These are phyloP conservation scores for Chenopodium suecicum DNA, from an alignment of 148 eudicot species.

Conservation along the genomic window DNA sequence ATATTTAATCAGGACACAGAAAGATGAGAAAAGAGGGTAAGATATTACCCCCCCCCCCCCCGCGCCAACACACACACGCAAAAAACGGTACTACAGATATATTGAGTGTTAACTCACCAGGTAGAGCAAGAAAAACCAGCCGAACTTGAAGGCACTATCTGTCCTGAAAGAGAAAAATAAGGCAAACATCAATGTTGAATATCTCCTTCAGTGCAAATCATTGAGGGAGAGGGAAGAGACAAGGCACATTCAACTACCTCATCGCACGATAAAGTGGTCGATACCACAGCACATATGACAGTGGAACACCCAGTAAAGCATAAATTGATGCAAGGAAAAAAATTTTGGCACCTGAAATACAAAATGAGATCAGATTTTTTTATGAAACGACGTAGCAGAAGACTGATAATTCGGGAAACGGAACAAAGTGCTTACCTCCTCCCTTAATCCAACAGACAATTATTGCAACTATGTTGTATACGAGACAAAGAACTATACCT, in stretches of 20 bases:
- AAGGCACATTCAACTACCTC: conserved; percentile 54
- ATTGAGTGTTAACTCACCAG: conserved; percentile 48
- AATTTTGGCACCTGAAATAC: conserved; percentile 68
- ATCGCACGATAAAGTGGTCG: conserved; percentile 95
- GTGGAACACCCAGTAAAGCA: conserved; percentile 76
- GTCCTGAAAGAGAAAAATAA: conserved; percentile 58
- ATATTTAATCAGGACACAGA: background rate
- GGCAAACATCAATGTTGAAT: conserved; percentile 1
- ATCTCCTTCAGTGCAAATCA: background rate
- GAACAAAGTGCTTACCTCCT: conserved; percentile 57
- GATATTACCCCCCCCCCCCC: background rate
- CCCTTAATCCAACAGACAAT: conserved; percentile 82
- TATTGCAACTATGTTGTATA: conserved; percentile 73
- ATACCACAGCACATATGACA: conserved; percentile 90
- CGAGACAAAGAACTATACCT: conserved; percentile 85
- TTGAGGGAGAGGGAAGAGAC: background rate
- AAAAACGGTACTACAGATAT: background rate
- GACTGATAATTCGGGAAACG: background rate
- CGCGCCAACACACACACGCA: background rate
- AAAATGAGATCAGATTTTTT: conserved; percentile 21
- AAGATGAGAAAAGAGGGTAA: background rate
- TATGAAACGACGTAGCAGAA: background rate
- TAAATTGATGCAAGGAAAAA: conserved; percentile 87
- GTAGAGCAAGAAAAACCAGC: conserved; percentile 94
- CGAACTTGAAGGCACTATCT: conserved; percentile 90